These are phyloP conservation scores for Simplicillium sp. DNA, from an alignment of 2,329 filamentous ascomycete species.

Conservation along the genomic window DNA sequence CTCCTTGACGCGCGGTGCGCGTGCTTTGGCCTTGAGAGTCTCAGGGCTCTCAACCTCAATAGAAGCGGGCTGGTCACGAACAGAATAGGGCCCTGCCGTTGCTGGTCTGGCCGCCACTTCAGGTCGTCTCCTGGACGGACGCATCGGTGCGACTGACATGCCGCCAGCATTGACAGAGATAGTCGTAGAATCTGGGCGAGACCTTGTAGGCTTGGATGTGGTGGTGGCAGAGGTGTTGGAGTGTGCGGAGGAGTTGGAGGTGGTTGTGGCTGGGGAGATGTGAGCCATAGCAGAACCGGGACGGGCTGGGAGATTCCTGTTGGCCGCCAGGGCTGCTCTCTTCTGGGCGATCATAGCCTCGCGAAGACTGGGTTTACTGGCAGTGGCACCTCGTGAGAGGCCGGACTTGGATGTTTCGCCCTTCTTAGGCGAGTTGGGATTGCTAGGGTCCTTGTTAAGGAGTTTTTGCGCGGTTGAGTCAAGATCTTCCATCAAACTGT, in stretches of 20 bases:
- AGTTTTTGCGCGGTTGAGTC: constrained; percentile 71
- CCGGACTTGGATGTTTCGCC: constrained; percentile 44
- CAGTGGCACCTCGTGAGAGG: constrained; percentile 51
- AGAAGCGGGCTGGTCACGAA: constrained; percentile 35
- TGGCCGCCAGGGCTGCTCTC: constrained; percentile 42
- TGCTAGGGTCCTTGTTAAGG: constrained; percentile 74
- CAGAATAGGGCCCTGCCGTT: constrained; percentile 57
- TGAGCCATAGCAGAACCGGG: constrained; percentile 57
- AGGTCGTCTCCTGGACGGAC: constrained; percentile 47
- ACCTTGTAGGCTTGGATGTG: constrained; percentile 21
- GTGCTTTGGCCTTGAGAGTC: constrained; percentile 31
- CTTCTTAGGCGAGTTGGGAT: constrained; percentile 61
- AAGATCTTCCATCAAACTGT: constrained; percentile 66
- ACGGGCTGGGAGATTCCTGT: constrained; percentile 41
- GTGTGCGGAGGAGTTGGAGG: constrained; percentile 25
- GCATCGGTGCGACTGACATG: constrained; percentile 55
- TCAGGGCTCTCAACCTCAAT: constrained; percentile 34
- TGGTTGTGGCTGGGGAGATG: constrained; percentile 41
- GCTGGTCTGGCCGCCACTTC: constrained; percentile 48
- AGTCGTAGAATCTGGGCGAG: constrained; percentile 29
- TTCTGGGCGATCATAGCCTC: constrained; percentile 82
- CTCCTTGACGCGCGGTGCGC: constrained; percentile 39
- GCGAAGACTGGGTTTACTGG: constrained; percentile 58
- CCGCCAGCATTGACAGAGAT: constrained; percentile 41
- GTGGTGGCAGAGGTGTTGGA: constrained; percentile 13